phyloP scores from a whole-genome alignment of 352 stramenopile genomes.

The Globisporangium lucens region DNA sequence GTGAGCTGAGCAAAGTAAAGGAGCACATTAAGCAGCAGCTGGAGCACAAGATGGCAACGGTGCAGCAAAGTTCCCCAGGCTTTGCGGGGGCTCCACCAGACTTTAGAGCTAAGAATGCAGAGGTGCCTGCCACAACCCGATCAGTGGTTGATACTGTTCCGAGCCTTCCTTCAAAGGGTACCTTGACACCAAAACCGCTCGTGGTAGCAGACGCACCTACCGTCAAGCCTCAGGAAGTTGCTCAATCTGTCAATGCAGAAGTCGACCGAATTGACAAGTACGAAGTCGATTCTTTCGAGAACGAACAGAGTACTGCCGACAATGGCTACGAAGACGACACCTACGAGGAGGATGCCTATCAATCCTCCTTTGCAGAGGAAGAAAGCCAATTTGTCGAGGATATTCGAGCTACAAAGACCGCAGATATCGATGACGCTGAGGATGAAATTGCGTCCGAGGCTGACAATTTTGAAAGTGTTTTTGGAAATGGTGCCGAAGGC shows the following conservation, averaged over 20 bases:
- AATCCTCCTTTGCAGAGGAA: not conserved
- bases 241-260: not conserved
- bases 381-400: not conserved
- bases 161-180: no score
- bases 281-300: constrained; percentile 40
- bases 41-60: constrained; percentile 24
- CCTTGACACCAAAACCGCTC: not conserved
- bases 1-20: constrained; percentile 28
- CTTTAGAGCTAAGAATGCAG: not conserved
- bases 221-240: not conserved
- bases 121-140: not conserved
- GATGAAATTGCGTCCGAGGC: constrained; percentile 12
- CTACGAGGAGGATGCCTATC: not conserved
- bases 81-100: constrained; percentile 4
- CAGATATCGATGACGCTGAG: not conserved
- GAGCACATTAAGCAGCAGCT: constrained; percentile 26
- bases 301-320: constrained; percentile 11
- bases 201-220: not conserved
- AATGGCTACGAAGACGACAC: not conserved
- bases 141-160: not conserved
- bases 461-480: not conserved
- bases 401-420: not conserved
- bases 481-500: not conserved
- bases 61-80: constrained; percentile 30
- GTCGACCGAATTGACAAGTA: constrained; percentile 19